Base-by-base conservation (phyloP, 768 basidiomycete species). In the Boletellus ananiceps region DNA sequence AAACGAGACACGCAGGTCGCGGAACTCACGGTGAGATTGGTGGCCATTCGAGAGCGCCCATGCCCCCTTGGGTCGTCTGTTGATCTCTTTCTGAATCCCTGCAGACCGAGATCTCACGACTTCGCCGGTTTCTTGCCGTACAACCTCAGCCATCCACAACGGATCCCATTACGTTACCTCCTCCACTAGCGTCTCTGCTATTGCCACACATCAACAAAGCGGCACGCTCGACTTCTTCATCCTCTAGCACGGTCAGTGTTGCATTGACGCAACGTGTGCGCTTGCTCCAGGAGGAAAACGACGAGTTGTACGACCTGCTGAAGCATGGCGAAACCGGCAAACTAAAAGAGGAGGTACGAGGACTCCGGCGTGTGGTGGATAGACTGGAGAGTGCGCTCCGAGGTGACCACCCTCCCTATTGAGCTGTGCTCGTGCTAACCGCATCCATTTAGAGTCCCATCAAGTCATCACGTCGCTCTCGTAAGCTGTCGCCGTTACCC, bases 221-320 rank as follows among this genome's bases (percentile, higher is more conserved):
- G n/a, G 57, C 57, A 40, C 50, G 64, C 50, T 54, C 61, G 42
- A 54, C 68, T 29, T 66, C 70, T 19, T 74, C 73, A 21, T 52
- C 57, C 43, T 71, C 76, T 11, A 78, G 74, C 54, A 85, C 84
- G 1, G 83, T 87, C 29, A 70, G 79, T 34, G 74, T 82, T n/a
- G 89, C 89, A 0, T 75, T 93, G 49, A 85, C 80, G 0, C 88
- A 91, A 60, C 76, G 87, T 40, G 78, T 80, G 23, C 80, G 80
- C 41, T 66, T 83, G 15, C 71, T 93, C 9, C 90, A 93, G 63
- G 85, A 90, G 48, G 90, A 93, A 66, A 93, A 93, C 51, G 88
- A 93, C 56, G 90, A 93, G 55, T 66, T 93, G 15, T 93, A 92
- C 63, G 79, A 82, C 42, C 69, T 92, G 9, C 68, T 93, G 47